Evolutionary conservation across 2,329 filamentous ascomycete species (phyloP).

Genomic region (Diplodia corticola): DNA sequence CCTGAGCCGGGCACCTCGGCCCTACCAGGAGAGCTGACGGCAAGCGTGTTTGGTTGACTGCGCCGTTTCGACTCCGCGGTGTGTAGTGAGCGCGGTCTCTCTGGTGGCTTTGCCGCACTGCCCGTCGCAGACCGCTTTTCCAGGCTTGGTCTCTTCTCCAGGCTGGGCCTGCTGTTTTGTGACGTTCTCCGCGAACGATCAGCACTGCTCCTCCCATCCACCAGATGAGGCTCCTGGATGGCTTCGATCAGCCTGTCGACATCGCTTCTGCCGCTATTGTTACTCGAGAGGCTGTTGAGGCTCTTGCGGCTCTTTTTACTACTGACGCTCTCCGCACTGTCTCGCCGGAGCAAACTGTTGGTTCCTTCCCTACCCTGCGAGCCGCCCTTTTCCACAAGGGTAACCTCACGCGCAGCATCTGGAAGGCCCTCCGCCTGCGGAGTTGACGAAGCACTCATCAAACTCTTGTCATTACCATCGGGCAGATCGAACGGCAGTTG

Average conservation of each 20-base stretch:
- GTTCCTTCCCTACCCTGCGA: background rate
- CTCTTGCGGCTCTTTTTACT: conserved; percentile 56
- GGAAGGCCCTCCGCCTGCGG: conserved; percentile 28
- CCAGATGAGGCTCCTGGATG: conserved; percentile 60
- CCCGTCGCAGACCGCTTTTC: conserved; percentile 11
- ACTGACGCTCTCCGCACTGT: conserved; percentile 46
- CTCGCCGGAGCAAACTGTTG: conserved; percentile 25
- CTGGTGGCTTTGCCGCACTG: background rate
- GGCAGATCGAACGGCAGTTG: conserved; percentile 73
- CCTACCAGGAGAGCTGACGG: conserved; percentile 16
- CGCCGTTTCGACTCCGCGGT: conserved; percentile 24
- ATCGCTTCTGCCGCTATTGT: conserved; percentile 56
- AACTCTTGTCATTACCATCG: conserved; percentile 29
- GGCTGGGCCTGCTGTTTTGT: background rate
- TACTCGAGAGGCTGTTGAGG: conserved; percentile 41
- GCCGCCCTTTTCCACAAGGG: conserved; percentile 52
- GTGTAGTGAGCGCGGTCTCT: background rate
- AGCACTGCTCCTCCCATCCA: conserved; percentile 26
- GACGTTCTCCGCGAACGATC: background rate
- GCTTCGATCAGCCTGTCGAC: conserved; percentile 72
- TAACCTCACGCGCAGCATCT: conserved; percentile 55
- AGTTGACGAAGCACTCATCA: conserved; percentile 25
- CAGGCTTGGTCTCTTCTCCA: background rate
- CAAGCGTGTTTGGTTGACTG: conserved; percentile 41
- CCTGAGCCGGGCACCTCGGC: conserved; percentile 36